These are phyloP conservation scores for Colletotrichum falcatum DNA, from an alignment of 2,329 filamentous ascomycete genomes.

Conservation along the genomic window DNA sequence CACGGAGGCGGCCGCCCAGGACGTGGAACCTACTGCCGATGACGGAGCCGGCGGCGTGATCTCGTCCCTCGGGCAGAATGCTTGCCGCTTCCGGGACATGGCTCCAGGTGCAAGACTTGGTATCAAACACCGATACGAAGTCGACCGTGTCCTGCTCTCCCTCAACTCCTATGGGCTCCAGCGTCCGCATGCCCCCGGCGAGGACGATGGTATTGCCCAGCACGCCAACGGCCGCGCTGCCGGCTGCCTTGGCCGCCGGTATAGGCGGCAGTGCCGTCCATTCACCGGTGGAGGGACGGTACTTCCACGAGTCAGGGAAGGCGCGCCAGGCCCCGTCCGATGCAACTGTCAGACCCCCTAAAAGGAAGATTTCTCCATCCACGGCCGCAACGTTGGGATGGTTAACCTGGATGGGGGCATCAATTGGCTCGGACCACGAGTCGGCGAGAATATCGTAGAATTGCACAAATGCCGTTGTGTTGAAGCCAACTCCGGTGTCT, in stretches of 20 bases:
- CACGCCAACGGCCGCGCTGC: conserved; percentile 50
- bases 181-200: conserved; percentile 51
- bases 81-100: conserved; percentile 42
- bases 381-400: conserved; percentile 54
- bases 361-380: conserved; percentile 52
- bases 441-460: conserved; percentile 47
- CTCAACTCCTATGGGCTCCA: conserved; percentile 29
- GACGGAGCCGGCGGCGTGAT: conserved; percentile 51
- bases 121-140: conserved; percentile 49
- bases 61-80: conserved; percentile 47
- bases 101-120: conserved; percentile 45
- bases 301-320: conserved; percentile 47
- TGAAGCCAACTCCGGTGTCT: conserved; percentile 40
- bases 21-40: conserved; percentile 52
- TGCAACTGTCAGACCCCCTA: conserved; percentile 50
- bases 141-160: conserved; percentile 46
- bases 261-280: conserved; percentile 48
- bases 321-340: conserved; percentile 46
- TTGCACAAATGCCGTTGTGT: conserved; percentile 46
- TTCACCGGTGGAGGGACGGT: conserved; percentile 44
- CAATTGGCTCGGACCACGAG: conserved; percentile 46
- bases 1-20: conserved; percentile 49
- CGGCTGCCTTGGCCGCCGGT: conserved; percentile 46
- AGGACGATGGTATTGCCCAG: conserved; percentile 49
- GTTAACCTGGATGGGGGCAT: conserved; percentile 49